phyloP scores from a whole-genome alignment of 768 basidiomycete genomes.

The Russula abietina region DNA sequence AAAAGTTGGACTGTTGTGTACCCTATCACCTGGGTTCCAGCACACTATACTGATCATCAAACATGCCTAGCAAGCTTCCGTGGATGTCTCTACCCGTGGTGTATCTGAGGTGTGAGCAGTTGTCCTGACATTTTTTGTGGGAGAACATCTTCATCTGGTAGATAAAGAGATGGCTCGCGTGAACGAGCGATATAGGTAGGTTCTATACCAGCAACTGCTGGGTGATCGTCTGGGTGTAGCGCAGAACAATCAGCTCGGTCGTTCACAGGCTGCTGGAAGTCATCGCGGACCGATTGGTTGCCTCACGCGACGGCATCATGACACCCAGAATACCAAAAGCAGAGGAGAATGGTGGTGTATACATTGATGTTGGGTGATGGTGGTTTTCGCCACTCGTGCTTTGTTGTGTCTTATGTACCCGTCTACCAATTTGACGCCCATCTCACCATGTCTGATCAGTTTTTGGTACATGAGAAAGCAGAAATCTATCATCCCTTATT shows the following conservation, averaged over 20 bases:
- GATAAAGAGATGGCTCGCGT: conserved; percentile 17
- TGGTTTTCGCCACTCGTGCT: no score
- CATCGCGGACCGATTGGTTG: conserved; percentile 67
- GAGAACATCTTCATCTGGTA: conserved; percentile 24
- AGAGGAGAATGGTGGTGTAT: conserved; percentile 52
- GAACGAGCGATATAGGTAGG: conserved; percentile 2
- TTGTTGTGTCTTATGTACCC: conserved; percentile 12
- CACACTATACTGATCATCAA: conserved; percentile 5
- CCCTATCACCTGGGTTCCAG: conserved; percentile 25
- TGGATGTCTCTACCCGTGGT: conserved; percentile 2
- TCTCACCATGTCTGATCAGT: conserved; percentile 1
- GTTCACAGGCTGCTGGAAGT: conserved; percentile 49
- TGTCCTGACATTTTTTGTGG: neutral
- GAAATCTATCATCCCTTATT: neutral
- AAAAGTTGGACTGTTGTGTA: conserved; percentile 14
- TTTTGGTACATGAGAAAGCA: conserved; percentile 1
- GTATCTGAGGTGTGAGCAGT: neutral
- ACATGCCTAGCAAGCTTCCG: neutral
- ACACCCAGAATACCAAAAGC: conserved; percentile 55
- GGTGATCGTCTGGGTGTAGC: conserved; percentile 13
- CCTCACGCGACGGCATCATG: conserved; percentile 67
- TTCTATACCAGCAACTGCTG: conserved; percentile 16
- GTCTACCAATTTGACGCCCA: conserved; percentile 13
- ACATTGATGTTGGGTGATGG: conserved; percentile 39
- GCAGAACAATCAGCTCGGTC: no score